Percentiles rank a stretch among this genome's conserved stretches.
phyloP scores from a whole-genome alignment of 192 early-diverging fungal species.

The Gigaspora rosea region DNA sequence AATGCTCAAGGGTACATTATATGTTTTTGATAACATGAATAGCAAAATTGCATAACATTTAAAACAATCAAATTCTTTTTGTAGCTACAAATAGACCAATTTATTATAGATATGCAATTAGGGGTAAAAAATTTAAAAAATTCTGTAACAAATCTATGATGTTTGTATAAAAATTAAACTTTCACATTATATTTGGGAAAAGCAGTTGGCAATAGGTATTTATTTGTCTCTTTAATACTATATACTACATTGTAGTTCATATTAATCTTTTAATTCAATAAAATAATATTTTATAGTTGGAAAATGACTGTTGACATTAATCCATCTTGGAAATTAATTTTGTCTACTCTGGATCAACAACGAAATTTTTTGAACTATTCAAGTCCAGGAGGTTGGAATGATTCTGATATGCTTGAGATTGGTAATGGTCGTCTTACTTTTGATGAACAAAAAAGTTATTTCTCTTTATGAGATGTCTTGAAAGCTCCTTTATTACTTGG shows the following conservation, averaged over 20 bases:
- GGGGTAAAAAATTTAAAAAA: slow-evolving; percentile 51
- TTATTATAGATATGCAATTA: slow-evolving; percentile 52
- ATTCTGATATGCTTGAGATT: slow-evolving; percentile 60
- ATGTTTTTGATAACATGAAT: too few relatives aligned
- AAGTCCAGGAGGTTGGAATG: slow-evolving; percentile 52
- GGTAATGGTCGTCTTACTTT: slow-evolving; percentile 53
- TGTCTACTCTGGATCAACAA: neutral
- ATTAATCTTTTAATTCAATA: too few relatives aligned
- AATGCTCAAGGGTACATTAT: too few relatives aligned
- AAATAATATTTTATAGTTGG: slow-evolving; percentile 29
- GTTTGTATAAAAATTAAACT: too few relatives aligned
- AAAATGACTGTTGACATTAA: slow-evolving; percentile 35
- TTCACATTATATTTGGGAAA: neutral
- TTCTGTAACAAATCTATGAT: too few relatives aligned
- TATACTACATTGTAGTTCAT: neutral
- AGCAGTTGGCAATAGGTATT: slow-evolving; percentile 39
- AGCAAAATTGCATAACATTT: slow-evolving; percentile 47
- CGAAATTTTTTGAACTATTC: slow-evolving; percentile 22
- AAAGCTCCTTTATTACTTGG: slow-evolving; percentile 63
- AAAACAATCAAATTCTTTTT: too few relatives aligned
- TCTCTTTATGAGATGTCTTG: slow-evolving; percentile 55
- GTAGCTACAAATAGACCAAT: too few relatives aligned
- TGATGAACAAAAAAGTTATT: slow-evolving; percentile 33
- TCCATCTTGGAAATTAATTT: neutral
- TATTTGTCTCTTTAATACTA: neutral